Conservation (phyloP, 2,329 filamentous ascomycete species). For the Pseudogymnoascus sp. region DNA sequence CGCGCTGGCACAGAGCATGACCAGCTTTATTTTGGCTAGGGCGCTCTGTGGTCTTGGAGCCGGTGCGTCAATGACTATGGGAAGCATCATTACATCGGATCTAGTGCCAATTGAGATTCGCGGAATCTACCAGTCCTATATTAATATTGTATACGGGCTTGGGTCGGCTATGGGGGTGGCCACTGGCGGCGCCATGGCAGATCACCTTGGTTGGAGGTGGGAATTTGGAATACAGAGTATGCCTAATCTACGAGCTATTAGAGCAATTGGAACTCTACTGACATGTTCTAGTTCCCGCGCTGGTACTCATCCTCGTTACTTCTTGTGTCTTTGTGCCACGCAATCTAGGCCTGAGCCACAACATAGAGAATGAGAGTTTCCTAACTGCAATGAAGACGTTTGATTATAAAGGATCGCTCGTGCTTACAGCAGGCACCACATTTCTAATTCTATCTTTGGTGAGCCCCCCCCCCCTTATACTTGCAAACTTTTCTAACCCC, state of each 20-base stretch:
- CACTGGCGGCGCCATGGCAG: conserved; percentile 60
- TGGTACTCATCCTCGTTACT: conserved; percentile 39
- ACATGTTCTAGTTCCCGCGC: conserved; percentile 34
- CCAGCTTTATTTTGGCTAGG: conserved; percentile 61
- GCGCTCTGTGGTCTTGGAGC: conserved; percentile 66
- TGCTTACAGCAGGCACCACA: conserved; percentile 44
- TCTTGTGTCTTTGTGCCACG: conserved; percentile 40
- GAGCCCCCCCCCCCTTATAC: conserved; percentile 20
- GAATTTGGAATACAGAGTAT: conserved; percentile 52
- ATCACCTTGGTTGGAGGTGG: conserved; percentile 65
- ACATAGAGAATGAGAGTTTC: conserved; percentile 35
- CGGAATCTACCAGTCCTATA: conserved; percentile 64
- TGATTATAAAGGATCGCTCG: conserved; percentile 45
- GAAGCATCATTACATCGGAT: conserved; percentile 63
- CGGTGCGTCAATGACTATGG: conserved; percentile 61
- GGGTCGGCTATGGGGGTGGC: conserved; percentile 54
- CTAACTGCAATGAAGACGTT: conserved; percentile 45
- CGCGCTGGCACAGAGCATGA: conserved; percentile 55
- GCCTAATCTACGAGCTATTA: neutral
- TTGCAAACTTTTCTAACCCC: neutral
- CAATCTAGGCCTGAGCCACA: conserved; percentile 40
- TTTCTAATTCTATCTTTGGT: conserved; percentile 50
- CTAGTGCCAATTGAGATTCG: conserved; percentile 57
- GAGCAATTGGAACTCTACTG: neutral
- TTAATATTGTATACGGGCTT: conserved; percentile 57